These are phyloP conservation scores for Marsdenia floribunda DNA, from an alignment of 257 asterid genomes.

Conservation along the genomic window DNA sequence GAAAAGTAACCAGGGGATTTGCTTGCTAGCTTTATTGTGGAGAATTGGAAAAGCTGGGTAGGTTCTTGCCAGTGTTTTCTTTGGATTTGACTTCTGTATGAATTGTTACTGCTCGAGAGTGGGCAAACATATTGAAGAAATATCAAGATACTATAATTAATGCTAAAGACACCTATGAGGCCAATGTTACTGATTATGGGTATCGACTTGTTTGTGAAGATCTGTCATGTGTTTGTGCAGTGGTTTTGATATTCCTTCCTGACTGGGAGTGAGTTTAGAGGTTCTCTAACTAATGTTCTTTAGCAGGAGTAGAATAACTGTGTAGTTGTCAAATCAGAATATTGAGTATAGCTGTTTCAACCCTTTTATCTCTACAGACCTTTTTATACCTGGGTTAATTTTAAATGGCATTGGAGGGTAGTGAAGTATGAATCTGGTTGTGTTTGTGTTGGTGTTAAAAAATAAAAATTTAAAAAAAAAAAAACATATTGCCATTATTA, in stretches of 20 bases:
- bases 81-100: neutral
- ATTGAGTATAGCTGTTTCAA: neutral
- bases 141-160: neutral
- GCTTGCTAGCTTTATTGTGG: neutral
- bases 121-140: neutral
- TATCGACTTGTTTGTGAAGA: neutral
- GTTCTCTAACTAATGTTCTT: neutral
- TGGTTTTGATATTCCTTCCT: neutral
- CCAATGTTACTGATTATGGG: neutral
- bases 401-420: neutral
- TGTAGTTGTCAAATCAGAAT: neutral
- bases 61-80: neutral
- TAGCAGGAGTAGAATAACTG: neutral
- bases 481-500: no score
- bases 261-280: neutral
- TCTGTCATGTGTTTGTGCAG: neutral
- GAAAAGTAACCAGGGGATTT: neutral
- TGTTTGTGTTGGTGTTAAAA: neutral
- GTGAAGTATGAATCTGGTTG: neutral
- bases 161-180: neutral
- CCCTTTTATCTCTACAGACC: neutral
- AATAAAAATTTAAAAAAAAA: no score
- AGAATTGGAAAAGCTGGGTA: neutral
- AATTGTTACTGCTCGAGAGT: neutral
- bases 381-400: neutral